Evolutionary conservation across 106 monocot species (phyloP).

Genomic region (Dioscorea zingiberensis): DNA sequence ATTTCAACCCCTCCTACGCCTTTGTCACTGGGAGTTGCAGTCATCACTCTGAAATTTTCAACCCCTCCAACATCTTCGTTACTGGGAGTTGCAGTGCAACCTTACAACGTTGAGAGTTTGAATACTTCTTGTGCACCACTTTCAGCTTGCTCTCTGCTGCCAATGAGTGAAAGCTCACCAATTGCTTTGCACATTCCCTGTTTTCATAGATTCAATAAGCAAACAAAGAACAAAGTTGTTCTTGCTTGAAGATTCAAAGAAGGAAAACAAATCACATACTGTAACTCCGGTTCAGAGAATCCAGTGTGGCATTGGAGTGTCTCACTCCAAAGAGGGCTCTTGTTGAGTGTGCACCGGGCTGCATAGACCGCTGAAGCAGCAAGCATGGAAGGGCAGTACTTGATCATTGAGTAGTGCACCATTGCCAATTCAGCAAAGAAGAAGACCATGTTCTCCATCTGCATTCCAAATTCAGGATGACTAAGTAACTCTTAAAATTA

Average conservation of each 20-base stretch:
- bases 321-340: conserved; percentile 47
- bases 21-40: conserved; percentile 29
- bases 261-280: conserved; percentile 23
- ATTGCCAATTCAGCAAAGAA: conserved; percentile 8
- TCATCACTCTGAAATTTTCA: neutral
- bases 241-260: no score
- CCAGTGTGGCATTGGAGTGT: conserved; percentile 49
- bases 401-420: conserved; percentile 15
- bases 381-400: conserved; percentile 41
- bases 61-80: conserved; percentile 15
- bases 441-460: conserved; percentile 11
- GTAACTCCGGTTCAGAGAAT: conserved; percentile 36
- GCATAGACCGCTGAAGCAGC: conserved; percentile 70
- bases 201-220: no score
- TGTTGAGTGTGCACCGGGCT: conserved; percentile 46
- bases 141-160: conserved; percentile 41
- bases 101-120: conserved; percentile 16
- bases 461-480: conserved; percentile 1
- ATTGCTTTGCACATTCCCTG: conserved; percentile 10
- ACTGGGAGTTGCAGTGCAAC: conserved; percentile 50
- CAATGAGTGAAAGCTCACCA: conserved; percentile 27
- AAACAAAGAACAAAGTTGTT: no score
- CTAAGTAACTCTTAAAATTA: neutral
- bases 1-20: conserved; percentile 15
- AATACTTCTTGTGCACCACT: conserved; percentile 56